A percentile compares a stretch with the other conserved stretches of the same genome.
phyloP scores from a whole-genome alignment of 2,329 filamentous ascomycete genomes.

The Fusarium aywerte region DNA sequence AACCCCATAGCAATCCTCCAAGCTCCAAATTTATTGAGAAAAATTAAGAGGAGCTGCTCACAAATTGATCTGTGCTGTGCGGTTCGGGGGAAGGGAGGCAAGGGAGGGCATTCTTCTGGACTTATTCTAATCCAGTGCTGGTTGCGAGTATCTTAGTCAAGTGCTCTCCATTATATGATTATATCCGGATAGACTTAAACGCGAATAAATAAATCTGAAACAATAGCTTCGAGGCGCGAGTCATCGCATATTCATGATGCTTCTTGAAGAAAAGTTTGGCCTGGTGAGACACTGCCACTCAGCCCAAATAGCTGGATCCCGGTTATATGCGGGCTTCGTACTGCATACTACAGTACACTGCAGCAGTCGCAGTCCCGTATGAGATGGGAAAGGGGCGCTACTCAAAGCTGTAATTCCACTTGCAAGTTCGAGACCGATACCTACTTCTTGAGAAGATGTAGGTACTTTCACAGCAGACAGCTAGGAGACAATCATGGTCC shows the following conservation, averaged over 20 bases:
- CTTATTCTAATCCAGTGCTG: not conserved
- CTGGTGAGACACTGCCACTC: conserved; percentile 7
- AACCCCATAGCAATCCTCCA: not conserved
- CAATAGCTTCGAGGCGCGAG: not conserved
- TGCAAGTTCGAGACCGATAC: not conserved
- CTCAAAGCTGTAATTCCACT: not conserved
- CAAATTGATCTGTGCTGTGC: not conserved
- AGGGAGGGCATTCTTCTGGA: not conserved
- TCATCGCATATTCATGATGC: conserved; percentile 1
- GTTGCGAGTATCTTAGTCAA: not conserved
- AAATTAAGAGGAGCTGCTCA: not conserved
- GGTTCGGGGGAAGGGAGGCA: conserved; percentile 1
- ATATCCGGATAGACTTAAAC: not conserved
- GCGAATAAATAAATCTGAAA: conserved; percentile 15
- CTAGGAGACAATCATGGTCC: not conserved
- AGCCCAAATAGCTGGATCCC: conserved; percentile 1
- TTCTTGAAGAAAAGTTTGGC: conserved; percentile 11
- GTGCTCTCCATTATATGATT: not conserved
- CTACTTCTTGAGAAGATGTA: not conserved
- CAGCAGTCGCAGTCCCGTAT: not conserved
- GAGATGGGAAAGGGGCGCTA: not conserved
- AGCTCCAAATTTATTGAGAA: not conserved
- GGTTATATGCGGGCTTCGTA: conserved; percentile 3
- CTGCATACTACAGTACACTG: conserved; percentile 7
- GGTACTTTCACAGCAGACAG: no score